Evolutionary conservation across 208 protist species (phyloP), one percentile per base, ranked within the genome.

Genomic region (Leishmania braziliensis): DNA sequence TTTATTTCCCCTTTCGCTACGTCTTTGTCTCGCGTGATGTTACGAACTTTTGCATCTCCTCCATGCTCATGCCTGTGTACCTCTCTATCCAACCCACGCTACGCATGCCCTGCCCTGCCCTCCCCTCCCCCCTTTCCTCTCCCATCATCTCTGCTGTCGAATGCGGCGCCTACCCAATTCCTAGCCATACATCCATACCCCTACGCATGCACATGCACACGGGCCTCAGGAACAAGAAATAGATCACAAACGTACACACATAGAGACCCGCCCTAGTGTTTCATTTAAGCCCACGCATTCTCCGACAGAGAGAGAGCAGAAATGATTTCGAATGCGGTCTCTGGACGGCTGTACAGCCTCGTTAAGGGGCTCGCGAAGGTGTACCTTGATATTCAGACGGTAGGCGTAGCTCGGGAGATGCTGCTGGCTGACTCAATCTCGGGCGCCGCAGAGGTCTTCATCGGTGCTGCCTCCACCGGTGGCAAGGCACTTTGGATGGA

Each of bases 331-430:
- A 63, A 62, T 18, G 70, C 77, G 20, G 36, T 88, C 3, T 51
- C 84, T 29, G 68, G 78, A 26, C 76, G 80, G 54, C 51, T 84
- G 16, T 88, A 68, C 53, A 58, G 50, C 69, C 78, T 75, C 72
- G 50, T 86, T 14, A 80, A 70, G 56, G 68, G 76, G 4, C 29
- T 89, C 18, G 87, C 84, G 18, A 81, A 81, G 50, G 51, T 81
- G 74, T 88, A 89, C 80, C 80, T 90, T 12, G 87, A 87, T 65
- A 85, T 88, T 75, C 79, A 85, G 54, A 92, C 89, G 18, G 18
- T 86, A 16, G 82, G 80, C 16, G 53, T 82, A 5, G 78, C 86
- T 4, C 78, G 75, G n/a, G 75, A 89, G 36, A 87, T 81, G 12
- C 62, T 90, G 29, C 14, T 79, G 51, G 84, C 89, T 16, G 80